Conservation (phyloP, 1,139 yeast species). For the Suhomyces ambrosiae region DNA sequence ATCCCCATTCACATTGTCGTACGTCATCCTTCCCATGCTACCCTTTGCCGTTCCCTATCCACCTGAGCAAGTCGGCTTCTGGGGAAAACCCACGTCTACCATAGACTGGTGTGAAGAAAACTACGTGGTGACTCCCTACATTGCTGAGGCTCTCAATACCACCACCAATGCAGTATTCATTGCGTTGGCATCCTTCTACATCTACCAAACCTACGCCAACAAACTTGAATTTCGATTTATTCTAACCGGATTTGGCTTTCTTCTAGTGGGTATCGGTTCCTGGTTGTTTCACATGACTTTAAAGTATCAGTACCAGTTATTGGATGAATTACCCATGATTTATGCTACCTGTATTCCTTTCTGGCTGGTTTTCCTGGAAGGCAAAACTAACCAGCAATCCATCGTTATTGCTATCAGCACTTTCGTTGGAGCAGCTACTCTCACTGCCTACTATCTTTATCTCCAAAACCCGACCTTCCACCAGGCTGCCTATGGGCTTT, state of each 20-base stretch:
- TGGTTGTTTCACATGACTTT: conserved; percentile 98
- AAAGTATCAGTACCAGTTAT: conserved; percentile 79
- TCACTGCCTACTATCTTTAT: conserved; percentile 68
- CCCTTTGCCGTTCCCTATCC: conserved; percentile 53
- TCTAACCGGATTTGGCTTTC: conserved; percentile 74
- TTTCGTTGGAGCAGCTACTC: conserved; percentile 52
- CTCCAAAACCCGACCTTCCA: conserved; percentile 84
- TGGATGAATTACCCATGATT: conserved; percentile 97
- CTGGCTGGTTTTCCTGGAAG: conserved; percentile 83
- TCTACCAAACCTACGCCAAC: conserved; percentile 60
- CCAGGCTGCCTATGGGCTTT: conserved; percentile 71
- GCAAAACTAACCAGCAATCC: conserved; percentile 41
- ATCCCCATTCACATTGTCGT: no score
- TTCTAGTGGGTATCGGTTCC: conserved; percentile 86
- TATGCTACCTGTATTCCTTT: conserved; percentile 95
- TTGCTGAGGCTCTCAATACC: conserved; percentile 89
- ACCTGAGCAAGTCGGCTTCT: conserved; percentile 47
- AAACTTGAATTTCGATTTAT: conserved; percentile 70
- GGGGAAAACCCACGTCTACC: conserved; percentile 64
- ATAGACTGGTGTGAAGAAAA: conserved; percentile 98
- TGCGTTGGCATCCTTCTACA: conserved; percentile 65
- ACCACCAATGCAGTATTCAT: conserved; percentile 73
- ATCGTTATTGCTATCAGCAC: conserved; percentile 57
- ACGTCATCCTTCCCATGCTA: conserved; percentile 29
- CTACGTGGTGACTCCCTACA: conserved; percentile 78